These are phyloP conservation scores for Sporothrix schenckii DNA, from an alignment of 2,329 filamentous ascomycete genomes.

Conservation along the genomic window DNA sequence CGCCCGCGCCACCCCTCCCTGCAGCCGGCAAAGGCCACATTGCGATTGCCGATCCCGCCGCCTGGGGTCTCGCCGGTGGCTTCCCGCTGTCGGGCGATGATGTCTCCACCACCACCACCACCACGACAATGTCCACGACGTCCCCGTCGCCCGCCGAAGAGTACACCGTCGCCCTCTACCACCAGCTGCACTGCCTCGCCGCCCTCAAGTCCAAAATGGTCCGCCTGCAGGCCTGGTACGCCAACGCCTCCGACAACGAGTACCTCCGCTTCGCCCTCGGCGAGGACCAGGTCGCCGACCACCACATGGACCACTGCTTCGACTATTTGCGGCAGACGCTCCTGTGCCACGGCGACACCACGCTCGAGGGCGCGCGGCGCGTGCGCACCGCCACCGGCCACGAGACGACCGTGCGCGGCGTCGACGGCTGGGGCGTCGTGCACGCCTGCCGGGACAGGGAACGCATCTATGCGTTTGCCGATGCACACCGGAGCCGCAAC, in stretches of 20 bases:
- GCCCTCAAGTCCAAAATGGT: constrained; percentile 36
- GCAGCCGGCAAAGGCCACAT: constrained; percentile 36
- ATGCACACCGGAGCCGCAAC: constrained; percentile 33
- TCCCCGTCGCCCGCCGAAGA: constrained; percentile 29
- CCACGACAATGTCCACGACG: too few relatives aligned
- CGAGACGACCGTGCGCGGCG: constrained; percentile 30
- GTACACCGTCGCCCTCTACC: constrained; percentile 36
- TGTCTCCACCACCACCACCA: not conserved
- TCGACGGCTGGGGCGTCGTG: constrained; percentile 36
- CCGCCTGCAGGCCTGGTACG: constrained; percentile 35
- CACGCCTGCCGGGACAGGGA: constrained; percentile 36
- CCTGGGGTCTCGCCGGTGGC: constrained; percentile 31
- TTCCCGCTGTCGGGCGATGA: constrained; percentile 31
- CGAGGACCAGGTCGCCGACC: constrained; percentile 32
- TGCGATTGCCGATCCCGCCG: constrained; percentile 32
- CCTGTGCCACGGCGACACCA: constrained; percentile 36
- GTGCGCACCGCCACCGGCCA: constrained; percentile 15
- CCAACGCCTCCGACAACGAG: constrained; percentile 35
- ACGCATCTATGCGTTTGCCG: constrained; percentile 33
- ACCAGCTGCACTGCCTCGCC: constrained; percentile 37
- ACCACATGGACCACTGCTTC: constrained; percentile 38
- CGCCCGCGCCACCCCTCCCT: not conserved
- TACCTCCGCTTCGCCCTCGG: constrained; percentile 35
- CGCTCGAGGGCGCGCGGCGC: constrained; percentile 34
- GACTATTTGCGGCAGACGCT: constrained; percentile 37